Base-by-base conservation (phyloP, 805 yeast genomes). In the Phaffomyces thermotolerans region DNA sequence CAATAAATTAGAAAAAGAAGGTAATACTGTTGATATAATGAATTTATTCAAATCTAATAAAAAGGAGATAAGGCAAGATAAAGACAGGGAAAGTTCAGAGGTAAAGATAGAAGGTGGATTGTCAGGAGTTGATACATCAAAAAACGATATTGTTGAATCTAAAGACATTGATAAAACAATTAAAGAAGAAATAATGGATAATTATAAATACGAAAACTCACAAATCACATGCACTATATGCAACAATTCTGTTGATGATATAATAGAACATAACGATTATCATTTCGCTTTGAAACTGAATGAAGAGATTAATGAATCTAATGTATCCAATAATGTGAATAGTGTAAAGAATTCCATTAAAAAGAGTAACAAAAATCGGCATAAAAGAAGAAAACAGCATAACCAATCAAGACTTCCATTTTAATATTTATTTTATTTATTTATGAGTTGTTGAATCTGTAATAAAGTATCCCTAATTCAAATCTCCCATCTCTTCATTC, bases 281-380 rank as follows among this genome's bases (percentile, higher is more conserved):
- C 84, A 78, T 50, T 54, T 67, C 36, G 84, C 84, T 0, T 43
- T 69, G 39, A 72, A 71, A 18, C 58, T 78, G 7, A 74, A 78
- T 1, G 66, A 68, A 42, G 24, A 50, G 49, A 33, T 39, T 39
- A 35, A 40, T 15, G 13, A 20, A 4, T 8, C 5, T 9, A 8
- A 13, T 37, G 29, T n/a, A n/a, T n/a, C n/a, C n/a, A 44, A 41
- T 41, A 22, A 20, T 32, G 6, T 9, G 20, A 20, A 4, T n/a
- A 20, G 13, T 13, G 8, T 17, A 8, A n/a, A 9, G 4, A 25
- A 10, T 8, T 12, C 14, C 10, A 15, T 14, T 5, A 5, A n/a
- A 15, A 14, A 10, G 8, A 34, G 15, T 30, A 22, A 9, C 7
- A 18, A 3, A 30, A 23, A 9, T 12, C 17, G 20, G 12, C 20